A percentile compares a stretch with the other conserved stretches of the same genome.
phyloP scores from a whole-genome alignment of 139 green algal genomes.

The Auxenochlorella pyrenoidosa region DNA sequence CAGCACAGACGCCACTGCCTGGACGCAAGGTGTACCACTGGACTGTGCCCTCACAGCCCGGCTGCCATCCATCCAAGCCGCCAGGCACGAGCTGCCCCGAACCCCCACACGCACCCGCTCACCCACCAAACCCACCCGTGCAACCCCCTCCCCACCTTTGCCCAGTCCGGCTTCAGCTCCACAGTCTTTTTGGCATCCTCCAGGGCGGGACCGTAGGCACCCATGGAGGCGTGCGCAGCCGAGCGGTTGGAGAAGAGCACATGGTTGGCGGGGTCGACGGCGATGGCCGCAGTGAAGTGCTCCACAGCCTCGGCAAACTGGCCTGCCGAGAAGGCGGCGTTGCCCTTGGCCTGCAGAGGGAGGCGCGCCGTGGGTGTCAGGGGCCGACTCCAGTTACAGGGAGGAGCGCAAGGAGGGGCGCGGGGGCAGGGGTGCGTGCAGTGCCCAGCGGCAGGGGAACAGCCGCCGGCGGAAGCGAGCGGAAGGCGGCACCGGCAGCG shows the following conservation, averaged over 20 bases:
- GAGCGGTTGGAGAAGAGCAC: slow-evolving; percentile 97
- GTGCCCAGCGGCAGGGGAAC: too few relatives aligned
- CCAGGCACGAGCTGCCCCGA: too few relatives aligned
- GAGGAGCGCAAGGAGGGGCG: background rate
- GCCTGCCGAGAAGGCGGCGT: slow-evolving; percentile 88
- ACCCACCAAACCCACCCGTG: too few relatives aligned
- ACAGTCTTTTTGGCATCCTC: slow-evolving; percentile 87
- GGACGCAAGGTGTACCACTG: background rate
- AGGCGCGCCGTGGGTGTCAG: background rate
- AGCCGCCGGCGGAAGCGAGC: too few relatives aligned
- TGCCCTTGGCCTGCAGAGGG: slow-evolving; percentile 72
- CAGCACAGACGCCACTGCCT: background rate
- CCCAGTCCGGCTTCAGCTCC: slow-evolving; percentile 90
- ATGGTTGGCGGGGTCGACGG: slow-evolving; percentile 88
- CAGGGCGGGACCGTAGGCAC: slow-evolving; percentile 85
- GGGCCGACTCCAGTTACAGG: background rate
- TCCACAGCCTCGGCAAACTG: slow-evolving; percentile 88
- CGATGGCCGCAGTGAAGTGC: slow-evolving; percentile 87
- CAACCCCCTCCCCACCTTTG: slow-evolving; percentile 59
- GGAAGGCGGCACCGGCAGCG: too few relatives aligned
- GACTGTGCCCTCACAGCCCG: background rate
- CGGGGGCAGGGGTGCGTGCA: too few relatives aligned
- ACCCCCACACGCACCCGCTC: too few relatives aligned
- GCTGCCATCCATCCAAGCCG: too few relatives aligned
- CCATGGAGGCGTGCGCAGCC: slow-evolving; percentile 83